A percentile compares a stretch with the other conserved stretches of the same genome.
These are phyloP conservation scores for Diaporthe sp. DNA, from an alignment of 2,329 filamentous ascomycete genomes.

Conservation along the genomic window DNA sequence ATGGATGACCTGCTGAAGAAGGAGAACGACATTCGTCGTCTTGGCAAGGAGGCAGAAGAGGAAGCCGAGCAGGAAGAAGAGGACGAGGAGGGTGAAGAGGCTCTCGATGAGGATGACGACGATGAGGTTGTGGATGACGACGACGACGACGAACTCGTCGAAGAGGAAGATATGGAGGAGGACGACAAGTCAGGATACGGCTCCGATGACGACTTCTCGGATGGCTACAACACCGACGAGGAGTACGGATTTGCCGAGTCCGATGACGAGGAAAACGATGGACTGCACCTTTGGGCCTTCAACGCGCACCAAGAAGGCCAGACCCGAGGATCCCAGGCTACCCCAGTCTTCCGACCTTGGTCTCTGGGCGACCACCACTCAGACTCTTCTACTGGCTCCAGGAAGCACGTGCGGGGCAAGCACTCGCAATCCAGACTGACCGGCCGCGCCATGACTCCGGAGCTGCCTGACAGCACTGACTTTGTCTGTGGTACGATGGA, in stretches of 20 bases:
- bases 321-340: constrained; percentile 55
- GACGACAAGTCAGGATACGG: constrained; percentile 73
- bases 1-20: constrained; percentile 91
- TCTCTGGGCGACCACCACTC: constrained; percentile 63
- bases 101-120: constrained; percentile 56
- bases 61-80: constrained; percentile 83
- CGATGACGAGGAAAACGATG: constrained; percentile 78
- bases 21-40: constrained; percentile 86
- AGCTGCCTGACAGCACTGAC: constrained; percentile 96
- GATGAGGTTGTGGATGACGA: constrained; percentile 62
- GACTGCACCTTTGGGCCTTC: constrained; percentile 69
- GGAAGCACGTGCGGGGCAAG: constrained; percentile 39
- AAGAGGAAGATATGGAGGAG: constrained; percentile 64
- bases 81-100: constrained; percentile 61
- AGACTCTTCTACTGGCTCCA: constrained; percentile 71
- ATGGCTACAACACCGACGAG: constrained; percentile 82
- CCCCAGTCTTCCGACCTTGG: constrained; percentile 54
- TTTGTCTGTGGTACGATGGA: constrained; percentile 99
- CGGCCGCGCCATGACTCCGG: constrained; percentile 78
- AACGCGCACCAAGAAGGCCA: constrained; percentile 45
- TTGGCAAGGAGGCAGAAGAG: constrained; percentile 91
- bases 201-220: constrained; percentile 65
- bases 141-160: constrained; percentile 61
- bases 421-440: constrained; percentile 50
- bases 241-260: constrained; percentile 77